phyloP scores from a whole-genome alignment of 768 basidiomycete species.

The Tremella yokohamensis region DNA sequence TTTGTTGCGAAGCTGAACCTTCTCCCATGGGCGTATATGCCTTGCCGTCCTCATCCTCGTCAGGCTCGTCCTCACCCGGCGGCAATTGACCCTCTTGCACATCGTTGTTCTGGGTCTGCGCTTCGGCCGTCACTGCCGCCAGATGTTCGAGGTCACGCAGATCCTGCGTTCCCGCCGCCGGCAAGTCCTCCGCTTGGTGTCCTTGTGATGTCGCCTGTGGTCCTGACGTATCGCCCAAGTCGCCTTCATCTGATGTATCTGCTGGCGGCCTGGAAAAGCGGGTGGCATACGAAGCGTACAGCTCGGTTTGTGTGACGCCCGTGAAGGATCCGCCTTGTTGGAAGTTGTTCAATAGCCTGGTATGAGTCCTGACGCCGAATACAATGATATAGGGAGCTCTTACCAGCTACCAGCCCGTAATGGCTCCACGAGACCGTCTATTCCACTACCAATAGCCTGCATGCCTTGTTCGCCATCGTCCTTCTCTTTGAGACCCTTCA shows the following conservation, averaged over 20 bases:
- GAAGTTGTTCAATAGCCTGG: conserved; percentile 30
- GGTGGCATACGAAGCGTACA: conserved; percentile 42
- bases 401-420: conserved; percentile 41
- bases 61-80: conserved; percentile 4
- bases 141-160: not conserved
- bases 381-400: conserved; percentile 5
- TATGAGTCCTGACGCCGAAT: not conserved
- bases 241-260: not conserved
- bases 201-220: too few species aligned
- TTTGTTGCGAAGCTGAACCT: not conserved
- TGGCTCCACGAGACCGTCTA: conserved; percentile 41
- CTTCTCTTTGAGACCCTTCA: conserved; percentile 36
- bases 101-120: not conserved
- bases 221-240: too few species aligned
- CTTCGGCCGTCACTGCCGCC: not conserved
- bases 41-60: not conserved
- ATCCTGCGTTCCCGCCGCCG: not conserved
- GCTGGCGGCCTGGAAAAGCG: conserved; percentile 30
- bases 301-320: conserved; percentile 30
- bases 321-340: conserved; percentile 24
- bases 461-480: conserved; percentile 18
- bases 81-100: not conserved
- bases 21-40: not conserved
- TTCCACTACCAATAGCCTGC: conserved; percentile 15
- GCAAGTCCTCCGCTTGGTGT: too few species aligned